Conservation (phyloP, 306 rosid species). For the Malus asiatica region DNA sequence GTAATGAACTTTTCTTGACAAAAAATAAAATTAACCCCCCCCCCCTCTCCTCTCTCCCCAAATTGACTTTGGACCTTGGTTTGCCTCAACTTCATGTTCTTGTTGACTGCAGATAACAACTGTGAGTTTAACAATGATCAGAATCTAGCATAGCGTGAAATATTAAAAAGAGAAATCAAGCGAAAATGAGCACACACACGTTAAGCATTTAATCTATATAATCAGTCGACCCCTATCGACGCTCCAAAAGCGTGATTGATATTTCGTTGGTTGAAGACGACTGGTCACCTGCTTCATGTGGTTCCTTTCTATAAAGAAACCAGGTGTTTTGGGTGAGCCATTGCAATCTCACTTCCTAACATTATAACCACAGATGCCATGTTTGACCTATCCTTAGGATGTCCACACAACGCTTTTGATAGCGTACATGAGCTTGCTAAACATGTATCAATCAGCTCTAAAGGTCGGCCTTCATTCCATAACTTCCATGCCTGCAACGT, state of each 20-base stretch:
- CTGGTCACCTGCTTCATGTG: slow-evolving; percentile 2
- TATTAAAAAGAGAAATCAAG: too few relatives aligned
- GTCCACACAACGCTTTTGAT: slow-evolving; percentile 30
- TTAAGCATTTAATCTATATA: too few relatives aligned
- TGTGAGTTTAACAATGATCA: too few relatives aligned
- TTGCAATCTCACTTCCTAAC: slow-evolving; percentile 30
- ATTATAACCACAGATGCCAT: slow-evolving; percentile 37
- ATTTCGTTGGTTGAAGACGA: slow-evolving; percentile 1
- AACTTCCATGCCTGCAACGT: slow-evolving; percentile 23
- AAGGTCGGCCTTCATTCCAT: slow-evolving; percentile 19
- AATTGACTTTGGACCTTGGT: too few relatives aligned
- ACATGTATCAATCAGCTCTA: slow-evolving; percentile 22
- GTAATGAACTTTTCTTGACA: too few relatives aligned
- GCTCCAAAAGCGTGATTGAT: slow-evolving; percentile 8
- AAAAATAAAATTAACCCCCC: too few relatives aligned
- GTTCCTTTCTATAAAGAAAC: slow-evolving; percentile 13
- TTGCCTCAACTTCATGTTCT: too few relatives aligned
- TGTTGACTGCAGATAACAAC: too few relatives aligned
- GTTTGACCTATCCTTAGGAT: slow-evolving; percentile 40
- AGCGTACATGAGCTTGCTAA: slow-evolving; percentile 7
- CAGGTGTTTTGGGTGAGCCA: slow-evolving; percentile 37
- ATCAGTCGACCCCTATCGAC: neutral
- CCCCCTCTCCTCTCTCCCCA: too few relatives aligned
- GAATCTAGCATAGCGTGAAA: too few relatives aligned
- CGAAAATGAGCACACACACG: too few relatives aligned